Evolutionary conservation across 257 asterid genomes (phyloP).

Genomic region (Penstemon eatonii): DNA sequence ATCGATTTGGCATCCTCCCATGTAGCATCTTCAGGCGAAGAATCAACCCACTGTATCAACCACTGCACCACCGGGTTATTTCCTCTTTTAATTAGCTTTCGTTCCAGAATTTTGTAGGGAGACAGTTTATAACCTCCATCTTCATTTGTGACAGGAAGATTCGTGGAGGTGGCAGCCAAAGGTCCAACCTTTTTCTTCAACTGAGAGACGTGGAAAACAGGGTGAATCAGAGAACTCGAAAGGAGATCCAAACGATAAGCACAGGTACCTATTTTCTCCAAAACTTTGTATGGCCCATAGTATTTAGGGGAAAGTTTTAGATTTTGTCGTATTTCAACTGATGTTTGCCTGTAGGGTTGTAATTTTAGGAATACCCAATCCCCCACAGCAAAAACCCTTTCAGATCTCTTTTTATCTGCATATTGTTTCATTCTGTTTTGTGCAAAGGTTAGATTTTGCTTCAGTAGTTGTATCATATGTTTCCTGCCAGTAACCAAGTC

Average conservation of each 20-base stretch:
- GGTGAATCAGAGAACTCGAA: background rate
- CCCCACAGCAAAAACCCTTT: background rate
- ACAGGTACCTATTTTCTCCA: background rate
- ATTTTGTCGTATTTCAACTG: accelerated
- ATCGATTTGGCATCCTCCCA: background rate
- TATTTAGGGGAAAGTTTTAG: background rate
- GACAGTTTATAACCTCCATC: background rate
- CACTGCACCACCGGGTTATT: background rate
- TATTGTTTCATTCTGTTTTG: background rate
- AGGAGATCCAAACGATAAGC: background rate
- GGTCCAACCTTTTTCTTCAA: background rate
- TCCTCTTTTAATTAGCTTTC: background rate
- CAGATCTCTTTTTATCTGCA: background rate
- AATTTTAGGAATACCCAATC: background rate
- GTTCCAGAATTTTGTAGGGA: background rate
- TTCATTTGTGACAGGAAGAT: background rate
- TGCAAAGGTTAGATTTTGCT: background rate
- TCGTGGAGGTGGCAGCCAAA: too few species aligned
- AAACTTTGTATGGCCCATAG: background rate
- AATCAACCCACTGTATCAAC: background rate
- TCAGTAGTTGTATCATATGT: background rate
- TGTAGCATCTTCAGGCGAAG: background rate
- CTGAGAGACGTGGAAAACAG: background rate
- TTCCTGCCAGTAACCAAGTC: background rate
- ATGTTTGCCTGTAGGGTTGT: background rate